These are phyloP conservation scores for Takakia lepidozioides DNA, from an alignment of 225 moss, liverwort and hornwort species.

Conservation along the genomic window DNA sequence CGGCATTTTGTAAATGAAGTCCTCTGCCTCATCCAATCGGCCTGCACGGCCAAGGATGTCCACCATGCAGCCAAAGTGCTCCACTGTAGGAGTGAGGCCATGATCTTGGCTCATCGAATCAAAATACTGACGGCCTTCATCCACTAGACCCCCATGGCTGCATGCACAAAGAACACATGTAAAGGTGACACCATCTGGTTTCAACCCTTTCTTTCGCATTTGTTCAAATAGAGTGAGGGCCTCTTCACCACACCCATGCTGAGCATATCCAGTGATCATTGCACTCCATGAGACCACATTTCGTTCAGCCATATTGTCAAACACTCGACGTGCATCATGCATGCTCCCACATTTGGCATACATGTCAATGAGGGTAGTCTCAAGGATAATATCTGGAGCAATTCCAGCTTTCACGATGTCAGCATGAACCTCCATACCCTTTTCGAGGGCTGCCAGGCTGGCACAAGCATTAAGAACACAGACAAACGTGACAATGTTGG, in stretches of 20 bases:
- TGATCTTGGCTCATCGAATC: no score
- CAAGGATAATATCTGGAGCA: not conserved
- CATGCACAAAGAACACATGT: no score
- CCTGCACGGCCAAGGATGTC: no score
- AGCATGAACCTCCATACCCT: not conserved
- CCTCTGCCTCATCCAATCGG: no score
- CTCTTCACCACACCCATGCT: not conserved
- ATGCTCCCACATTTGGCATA: slow-evolving; percentile 5
- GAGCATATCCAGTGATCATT: not conserved
- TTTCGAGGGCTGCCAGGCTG: not conserved
- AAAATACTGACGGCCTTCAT: no score
- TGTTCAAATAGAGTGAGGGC: not conserved
- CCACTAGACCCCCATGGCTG: no score
- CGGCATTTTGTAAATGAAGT: no score
- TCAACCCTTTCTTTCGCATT: not conserved
- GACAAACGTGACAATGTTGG: not conserved
- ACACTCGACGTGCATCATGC: not conserved
- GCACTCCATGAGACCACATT: slow-evolving; percentile 4
- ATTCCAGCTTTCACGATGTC: not conserved
- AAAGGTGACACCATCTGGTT: not conserved
- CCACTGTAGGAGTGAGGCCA: no score
- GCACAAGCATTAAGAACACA: not conserved
- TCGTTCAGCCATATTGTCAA: not conserved
- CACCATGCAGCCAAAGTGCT: no score
- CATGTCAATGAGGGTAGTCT: slow-evolving; percentile 2